These are phyloP conservation scores for Mortierella sp. DNA, from an alignment of 371 early-diverging fungal genomes.

Conservation along the genomic window DNA sequence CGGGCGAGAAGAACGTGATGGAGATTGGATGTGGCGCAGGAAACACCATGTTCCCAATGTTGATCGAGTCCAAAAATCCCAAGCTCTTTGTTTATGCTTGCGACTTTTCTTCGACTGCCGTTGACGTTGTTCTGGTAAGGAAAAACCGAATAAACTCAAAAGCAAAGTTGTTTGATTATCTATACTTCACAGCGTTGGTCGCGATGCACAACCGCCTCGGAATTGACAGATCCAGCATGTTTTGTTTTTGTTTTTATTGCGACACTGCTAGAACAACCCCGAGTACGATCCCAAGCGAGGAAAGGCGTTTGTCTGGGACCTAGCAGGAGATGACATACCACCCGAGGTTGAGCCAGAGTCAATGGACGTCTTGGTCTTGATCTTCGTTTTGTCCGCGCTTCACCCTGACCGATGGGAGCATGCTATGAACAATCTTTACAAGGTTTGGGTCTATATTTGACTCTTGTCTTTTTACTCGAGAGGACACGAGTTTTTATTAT, in stretches of 20 bases:
- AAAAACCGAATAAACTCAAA: neutral
- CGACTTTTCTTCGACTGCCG: slow-evolving; percentile 85
- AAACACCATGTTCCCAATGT: slow-evolving; percentile 92
- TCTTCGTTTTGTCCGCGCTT: slow-evolving; percentile 88
- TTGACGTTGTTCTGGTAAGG: slow-evolving; percentile 75
- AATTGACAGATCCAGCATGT: neutral
- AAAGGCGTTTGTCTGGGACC: slow-evolving; percentile 86
- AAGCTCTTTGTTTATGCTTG: slow-evolving; percentile 79
- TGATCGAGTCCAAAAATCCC: slow-evolving; percentile 77
- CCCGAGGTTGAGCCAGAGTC: slow-evolving; percentile 71
- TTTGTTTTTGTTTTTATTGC: neutral
- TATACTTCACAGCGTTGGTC: too few species aligned
- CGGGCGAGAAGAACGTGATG: slow-evolving; percentile 58
- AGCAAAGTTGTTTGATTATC: too few species aligned
- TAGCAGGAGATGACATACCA: slow-evolving; percentile 73
- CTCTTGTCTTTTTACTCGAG: slow-evolving; percentile 3
- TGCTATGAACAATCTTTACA: slow-evolving; percentile 75
- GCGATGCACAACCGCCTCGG: too few species aligned
- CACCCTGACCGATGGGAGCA: slow-evolving; percentile 83
- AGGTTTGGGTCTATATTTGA: slow-evolving; percentile 13
- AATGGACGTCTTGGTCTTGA: slow-evolving; percentile 80
- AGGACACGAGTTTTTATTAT: slow-evolving; percentile 75
- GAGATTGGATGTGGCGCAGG: slow-evolving; percentile 98
- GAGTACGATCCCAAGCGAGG: slow-evolving; percentile 62
- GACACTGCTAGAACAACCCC: slow-evolving; percentile 9